Evolutionary conservation across 2,329 filamentous ascomycete genomes (phyloP), one percentile per base, ranked within the genome.

Genomic region (Fusarium luffae): DNA sequence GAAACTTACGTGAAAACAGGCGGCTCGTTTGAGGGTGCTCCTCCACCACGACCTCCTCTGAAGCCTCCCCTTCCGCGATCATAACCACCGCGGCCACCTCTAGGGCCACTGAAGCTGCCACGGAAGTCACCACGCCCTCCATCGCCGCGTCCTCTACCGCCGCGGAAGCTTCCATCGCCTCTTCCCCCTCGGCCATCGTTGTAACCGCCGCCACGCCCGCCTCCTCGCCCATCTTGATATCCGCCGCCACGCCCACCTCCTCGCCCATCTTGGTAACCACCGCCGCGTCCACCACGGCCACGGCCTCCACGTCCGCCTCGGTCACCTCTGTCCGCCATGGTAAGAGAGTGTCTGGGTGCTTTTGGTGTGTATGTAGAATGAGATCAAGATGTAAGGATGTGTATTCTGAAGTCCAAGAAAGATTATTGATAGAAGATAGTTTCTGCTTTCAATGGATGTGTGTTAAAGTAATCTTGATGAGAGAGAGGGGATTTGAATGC

Each of bases 301-400:
- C 66, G 59, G n/a, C 63, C 55, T 40, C 63, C 69, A 30, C 68
- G 59, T 21, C 70, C 65, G 3, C 75, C 74, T 54, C 76, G 70
- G n/a, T 71, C 72, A 32, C 71, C 72, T 49, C 74, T 68, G 50
- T 77, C 77, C 23, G 77, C 67, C 77, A 78, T 78, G 42, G 25
- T 46, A 32, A 37, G 41, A 34, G 34, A 32, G 42, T 41, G 16
- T 28, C 37, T 11, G n/a, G 25, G 23, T 16, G 40, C 5, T 28
- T n/a, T 51, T 28, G 4, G 6, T 18, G n/a, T 30, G n/a, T 18
- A 23, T 40, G 25, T 18, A 43, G 50, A 40, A 32, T 4, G 16
- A 14, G 21, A n/a, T 34, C 8, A 47, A 51, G 25, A 40, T 46
- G 27, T 30, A n/a, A 63, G 41, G 10, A 40, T 49, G n/a, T 49